Percentiles rank a stretch among this genome's conserved stretches.
phyloP scores from a whole-genome alignment of 2,329 filamentous ascomycete species.

The Rhinocladiella similis region DNA sequence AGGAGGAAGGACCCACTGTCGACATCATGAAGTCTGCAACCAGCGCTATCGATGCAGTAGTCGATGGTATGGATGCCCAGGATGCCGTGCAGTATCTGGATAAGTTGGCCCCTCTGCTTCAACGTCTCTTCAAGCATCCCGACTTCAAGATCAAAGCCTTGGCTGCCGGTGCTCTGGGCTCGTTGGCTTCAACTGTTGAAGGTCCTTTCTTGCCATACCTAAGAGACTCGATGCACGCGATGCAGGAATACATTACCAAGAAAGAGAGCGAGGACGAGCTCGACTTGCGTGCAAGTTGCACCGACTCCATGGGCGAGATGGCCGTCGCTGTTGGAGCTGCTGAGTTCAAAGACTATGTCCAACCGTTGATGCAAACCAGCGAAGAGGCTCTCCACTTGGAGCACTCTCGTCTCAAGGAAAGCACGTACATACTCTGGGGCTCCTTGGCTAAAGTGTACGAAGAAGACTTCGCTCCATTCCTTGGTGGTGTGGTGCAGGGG shows the following conservation, averaged over 20 bases:
- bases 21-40: constrained; percentile 88
- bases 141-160: constrained; percentile 89
- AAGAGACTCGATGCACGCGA: constrained; percentile 82
- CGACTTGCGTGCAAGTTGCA: constrained; percentile 83
- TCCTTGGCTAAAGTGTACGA: constrained; percentile 92
- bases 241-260: constrained; percentile 78
- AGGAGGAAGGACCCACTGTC: constrained; percentile 70
- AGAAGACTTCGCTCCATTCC: constrained; percentile 55
- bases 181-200: constrained; percentile 82
- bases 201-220: constrained; percentile 89
- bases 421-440: constrained; percentile 95
- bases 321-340: constrained; percentile 82
- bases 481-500: constrained; percentile 48
- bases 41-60: constrained; percentile 85
- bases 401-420: constrained; percentile 89
- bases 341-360: constrained; percentile 86
- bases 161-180: constrained; percentile 84
- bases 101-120: constrained; percentile 81
- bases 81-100: constrained; percentile 80
- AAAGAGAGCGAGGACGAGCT: constrained; percentile 90
- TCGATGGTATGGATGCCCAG: constrained; percentile 77
- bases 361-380: constrained; percentile 85
- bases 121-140: constrained; percentile 76
- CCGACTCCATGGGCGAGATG: constrained; percentile 91
- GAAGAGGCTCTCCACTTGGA: constrained; percentile 87